Evolutionary conservation across 164 flowering plant genomes (phyloP).

Genomic region (Liriodendron chinense): DNA sequence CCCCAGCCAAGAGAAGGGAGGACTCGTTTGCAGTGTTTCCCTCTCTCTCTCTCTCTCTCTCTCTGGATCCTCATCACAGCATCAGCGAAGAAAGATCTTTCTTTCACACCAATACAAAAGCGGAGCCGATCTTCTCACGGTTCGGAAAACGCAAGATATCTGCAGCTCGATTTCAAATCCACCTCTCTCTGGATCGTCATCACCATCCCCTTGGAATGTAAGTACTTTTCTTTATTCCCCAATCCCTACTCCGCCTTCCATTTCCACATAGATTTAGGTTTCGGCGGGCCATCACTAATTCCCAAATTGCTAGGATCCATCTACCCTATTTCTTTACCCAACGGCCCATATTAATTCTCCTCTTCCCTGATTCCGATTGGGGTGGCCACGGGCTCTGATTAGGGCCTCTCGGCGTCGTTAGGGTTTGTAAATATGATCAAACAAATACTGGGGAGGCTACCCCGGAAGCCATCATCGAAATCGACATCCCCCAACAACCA

Average conservation of each 20-base stretch:
- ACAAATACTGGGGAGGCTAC: slow-evolving; percentile 69
- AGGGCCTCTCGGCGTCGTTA: not conserved
- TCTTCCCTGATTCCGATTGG: not conserved
- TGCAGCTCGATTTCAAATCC: not conserved
- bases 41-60: not conserved
- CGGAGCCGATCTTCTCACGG: not conserved
- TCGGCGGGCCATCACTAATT: not conserved
- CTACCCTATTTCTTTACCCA: not conserved
- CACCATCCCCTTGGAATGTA: not conserved
- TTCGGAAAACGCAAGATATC: not conserved
- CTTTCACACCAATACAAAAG: not conserved
- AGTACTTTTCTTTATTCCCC: not conserved
- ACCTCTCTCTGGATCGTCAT: not conserved
- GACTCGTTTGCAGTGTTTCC: not conserved
- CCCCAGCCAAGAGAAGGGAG: not conserved
- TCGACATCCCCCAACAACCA: slow-evolving; percentile 32
- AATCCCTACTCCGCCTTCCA: not conserved
- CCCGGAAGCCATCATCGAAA: slow-evolving; percentile 69
- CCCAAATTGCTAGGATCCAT: not conserved
- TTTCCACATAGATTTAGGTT: not conserved
- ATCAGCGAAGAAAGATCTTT: not conserved
- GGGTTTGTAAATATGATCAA: slow-evolving; percentile 59
- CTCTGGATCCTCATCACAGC: not conserved
- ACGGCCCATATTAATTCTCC: not conserved
- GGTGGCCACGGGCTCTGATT: not conserved